Percentiles rank a stretch among this genome's conserved stretches.
These are phyloP conservation scores for Pyrenophora teres DNA, from an alignment of 2,329 filamentous ascomycete species.

Conservation along the genomic window DNA sequence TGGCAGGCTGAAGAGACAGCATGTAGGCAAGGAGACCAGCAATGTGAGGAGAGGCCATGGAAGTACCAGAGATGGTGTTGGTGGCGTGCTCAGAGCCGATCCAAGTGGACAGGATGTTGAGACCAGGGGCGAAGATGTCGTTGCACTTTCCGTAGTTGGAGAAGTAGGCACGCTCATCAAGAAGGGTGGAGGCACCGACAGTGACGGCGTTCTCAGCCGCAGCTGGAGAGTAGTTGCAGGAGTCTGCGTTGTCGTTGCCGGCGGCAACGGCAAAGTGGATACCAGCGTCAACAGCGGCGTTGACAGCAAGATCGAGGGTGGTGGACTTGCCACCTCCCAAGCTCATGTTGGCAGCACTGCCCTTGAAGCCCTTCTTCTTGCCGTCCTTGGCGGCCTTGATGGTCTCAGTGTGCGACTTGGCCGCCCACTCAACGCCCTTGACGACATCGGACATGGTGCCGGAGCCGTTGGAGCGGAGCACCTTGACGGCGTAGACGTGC, in stretches of 20 bases:
- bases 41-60: slow-evolving; percentile 98
- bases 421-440: slow-evolving; percentile 96
- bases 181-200: slow-evolving; percentile 90
- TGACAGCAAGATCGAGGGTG: slow-evolving; percentile 87
- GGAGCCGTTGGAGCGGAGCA: slow-evolving; percentile 94
- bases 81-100: slow-evolving; percentile 93
- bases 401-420: slow-evolving; percentile 75
- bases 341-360: slow-evolving; percentile 98
- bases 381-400: slow-evolving; percentile 79
- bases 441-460: slow-evolving; percentile 99
- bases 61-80: slow-evolving; percentile 99
- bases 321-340: slow-evolving; percentile 96
- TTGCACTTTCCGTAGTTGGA: slow-evolving; percentile 99
- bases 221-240: slow-evolving; percentile 98
- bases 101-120: slow-evolving; percentile 98
- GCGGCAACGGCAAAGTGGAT: slow-evolving; percentile 98
- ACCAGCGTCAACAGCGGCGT: slow-evolving; percentile 88
- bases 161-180: slow-evolving; percentile 98
- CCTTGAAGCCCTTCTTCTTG: slow-evolving; percentile 97
- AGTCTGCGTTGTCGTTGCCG: slow-evolving; percentile 98
- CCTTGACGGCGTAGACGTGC: slow-evolving; percentile 95
- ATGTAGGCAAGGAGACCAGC: slow-evolving; percentile 96
- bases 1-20: slow-evolving; percentile 89
- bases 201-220: slow-evolving; percentile 90
- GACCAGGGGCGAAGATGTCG: slow-evolving; percentile 96